Base-by-base conservation (phyloP, 2,329 filamentous ascomycete genomes). In the Nemania abortiva region DNA sequence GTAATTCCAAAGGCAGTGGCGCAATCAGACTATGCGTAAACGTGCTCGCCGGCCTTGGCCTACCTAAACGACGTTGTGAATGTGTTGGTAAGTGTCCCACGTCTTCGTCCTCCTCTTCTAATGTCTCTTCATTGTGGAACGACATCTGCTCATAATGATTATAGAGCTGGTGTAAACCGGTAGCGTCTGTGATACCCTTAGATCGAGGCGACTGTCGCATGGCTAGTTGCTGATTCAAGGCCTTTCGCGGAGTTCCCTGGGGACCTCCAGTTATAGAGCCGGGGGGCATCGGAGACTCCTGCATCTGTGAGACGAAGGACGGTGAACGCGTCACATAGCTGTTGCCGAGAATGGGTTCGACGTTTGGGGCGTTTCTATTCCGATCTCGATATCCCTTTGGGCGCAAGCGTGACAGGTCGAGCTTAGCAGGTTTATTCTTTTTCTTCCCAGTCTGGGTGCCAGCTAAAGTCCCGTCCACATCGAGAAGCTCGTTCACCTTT, bases 61-160 rank as follows among this genome's bases (percentile, higher is more conserved):
- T 63, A 45, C 69, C 67, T 18, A 69, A 63, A n/a, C 58, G 55
- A 55, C 65, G 70, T 45, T 70, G 64, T 3, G 70, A 24, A 13
- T 53, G 64, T 47, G 70, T 53, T 20, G 68, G 49, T 56, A 49
- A 62, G 18, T 63, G 53, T 13, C 65, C 56, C 39, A 27, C 24
- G 5, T 54, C 63, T 18, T 73, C 70, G 29, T 66, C 70, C 49
- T 74, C 70, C 31, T 74, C 70, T 11, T 74, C 71, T 24, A 54
- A 50, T 10, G 11, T 22, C 20, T 76, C 72, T 37, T 76, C 75
- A 20, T 85, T 78, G 15, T 83, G 83, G 65, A 87, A 84, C 0
- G 86, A 84, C 81, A 85, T 85, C 71, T 87, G 83, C 75, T 89
- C 87, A 73, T 89, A 89, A 73, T 89, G 86, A 64, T 87, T 81